Base-by-base conservation (phyloP, 495 filamentous ascomycete genomes). In the Umbilicaria muhlenbergii region DNA sequence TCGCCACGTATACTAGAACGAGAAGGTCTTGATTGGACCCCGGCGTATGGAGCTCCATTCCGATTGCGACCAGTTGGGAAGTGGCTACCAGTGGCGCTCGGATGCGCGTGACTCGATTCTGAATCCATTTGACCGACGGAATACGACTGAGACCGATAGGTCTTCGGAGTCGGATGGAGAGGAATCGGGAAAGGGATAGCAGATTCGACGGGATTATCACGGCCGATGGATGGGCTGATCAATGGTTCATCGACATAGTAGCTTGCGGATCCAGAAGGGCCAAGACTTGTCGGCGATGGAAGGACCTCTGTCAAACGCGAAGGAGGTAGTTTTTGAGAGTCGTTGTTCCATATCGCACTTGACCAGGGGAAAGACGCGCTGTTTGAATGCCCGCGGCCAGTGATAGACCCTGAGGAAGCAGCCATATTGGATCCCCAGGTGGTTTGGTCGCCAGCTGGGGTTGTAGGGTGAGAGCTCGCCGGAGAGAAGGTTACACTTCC, bases 111-210 rank as follows among this genome's bases (percentile, higher is more conserved):
- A 45, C 62, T 45, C 32, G 58, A 58, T 38, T 93, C 86, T 6
- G 79, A 71, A 18, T 94, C 87, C 47, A 84, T 60, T 57, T 98
- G 91, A 18, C 91, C 91, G 21, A 94, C 88, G 2, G 89, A 95
- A 58, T 95, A 96, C 5, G 91, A 98, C 63, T 93, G 85, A 12
- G 91, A 98, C 28, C 91, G 81, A 54, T 92, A 92, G 2, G 83
- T 89, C 55, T 94, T 91, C 10, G 81, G 83, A 0, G 86, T 91
- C 3, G 88, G 88, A 47, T 94, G 84, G 12, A 95, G 66, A 3
- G 88, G 88, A 46, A 94, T 94, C 5, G 83, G 73, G 47, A 95
- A 92, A 12, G 87, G 87, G 45, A 94, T 84, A 13, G 63, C 54
- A 5, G 70, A 61, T 44, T 85, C 81, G 7, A 75, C 68, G 35